phyloP scores from a whole-genome alignment of 1,284 basidiomycete species.

The Schizophyllum amplum region DNA sequence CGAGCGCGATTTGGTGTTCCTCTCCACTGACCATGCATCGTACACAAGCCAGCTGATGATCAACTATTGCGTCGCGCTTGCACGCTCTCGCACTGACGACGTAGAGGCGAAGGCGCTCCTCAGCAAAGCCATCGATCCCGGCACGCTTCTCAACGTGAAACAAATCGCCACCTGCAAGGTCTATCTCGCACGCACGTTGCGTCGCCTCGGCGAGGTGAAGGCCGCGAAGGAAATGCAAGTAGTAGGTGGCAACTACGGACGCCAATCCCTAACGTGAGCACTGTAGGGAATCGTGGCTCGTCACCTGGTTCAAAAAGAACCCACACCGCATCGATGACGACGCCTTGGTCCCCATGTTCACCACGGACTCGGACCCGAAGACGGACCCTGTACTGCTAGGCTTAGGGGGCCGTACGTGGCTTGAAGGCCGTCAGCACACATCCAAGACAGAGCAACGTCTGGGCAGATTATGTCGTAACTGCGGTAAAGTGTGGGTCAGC shows the following conservation, averaged over 20 bases:
- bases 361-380: background rate
- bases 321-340: constrained; percentile 1
- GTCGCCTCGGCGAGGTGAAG: background rate
- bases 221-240: background rate
- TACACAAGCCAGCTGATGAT: constrained; percentile 5
- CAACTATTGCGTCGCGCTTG: constrained; percentile 6
- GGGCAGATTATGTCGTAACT: constrained; percentile 5
- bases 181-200: background rate
- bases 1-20: background rate
- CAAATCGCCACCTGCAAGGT: background rate
- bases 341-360: constrained; percentile 1
- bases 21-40: background rate
- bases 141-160: background rate
- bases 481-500: background rate
- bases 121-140: constrained; percentile 2
- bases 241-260: too few species aligned
- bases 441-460: constrained; percentile 6
- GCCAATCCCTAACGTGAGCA: background rate
- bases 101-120: constrained; percentile 3
- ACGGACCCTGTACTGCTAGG: constrained; percentile 7
- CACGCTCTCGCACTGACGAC: constrained; percentile 5
- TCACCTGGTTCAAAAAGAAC: constrained; percentile 11
- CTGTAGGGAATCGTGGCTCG: constrained; percentile 10
- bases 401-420: constrained; percentile 11
- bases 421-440: constrained; percentile 7